These are phyloP conservation scores for Fennellomyces sp. DNA, from an alignment of 371 early-diverging fungal genomes.

Conservation along the genomic window DNA sequence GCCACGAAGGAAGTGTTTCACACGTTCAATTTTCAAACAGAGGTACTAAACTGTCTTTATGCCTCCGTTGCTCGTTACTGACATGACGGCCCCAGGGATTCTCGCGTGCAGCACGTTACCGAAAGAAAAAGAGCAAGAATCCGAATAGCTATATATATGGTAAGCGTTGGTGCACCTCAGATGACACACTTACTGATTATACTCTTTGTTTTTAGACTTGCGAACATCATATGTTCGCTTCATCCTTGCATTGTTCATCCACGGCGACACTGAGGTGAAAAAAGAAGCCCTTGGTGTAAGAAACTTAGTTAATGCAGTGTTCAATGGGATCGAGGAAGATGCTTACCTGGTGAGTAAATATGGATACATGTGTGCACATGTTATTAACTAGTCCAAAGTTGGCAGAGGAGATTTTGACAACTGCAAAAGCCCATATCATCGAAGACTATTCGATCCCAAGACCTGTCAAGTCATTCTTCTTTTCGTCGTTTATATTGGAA, in stretches of 20 bases:
- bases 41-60: conserved; percentile 19
- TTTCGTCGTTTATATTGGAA: conserved; percentile 70
- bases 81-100: conserved; percentile 32
- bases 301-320: conserved; percentile 65
- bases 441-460: conserved; percentile 64
- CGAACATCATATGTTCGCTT: conserved; percentile 76
- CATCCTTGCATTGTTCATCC: conserved; percentile 74
- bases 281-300: conserved; percentile 71
- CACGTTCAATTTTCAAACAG: conserved; percentile 50
- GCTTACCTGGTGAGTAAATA: conserved; percentile 53
- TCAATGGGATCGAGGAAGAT: conserved; percentile 70
- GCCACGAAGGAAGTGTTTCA: conserved; percentile 41
- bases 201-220: conserved; percentile 34
- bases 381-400: conserved; percentile 35
- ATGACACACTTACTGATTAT: no score
- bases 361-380: no score
- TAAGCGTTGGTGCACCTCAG: no score
- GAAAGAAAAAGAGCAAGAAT: conserved; percentile 44
- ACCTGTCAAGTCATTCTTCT: conserved; percentile 62
- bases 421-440: conserved; percentile 62
- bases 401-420: conserved; percentile 62
- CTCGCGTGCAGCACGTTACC: conserved; percentile 42
- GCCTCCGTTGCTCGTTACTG: neutral
- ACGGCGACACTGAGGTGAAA: conserved; percentile 71
- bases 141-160: conserved; percentile 47